Base-by-base conservation (phyloP, 495 filamentous ascomycete genomes). In the Aspergillus panamensis region DNA sequence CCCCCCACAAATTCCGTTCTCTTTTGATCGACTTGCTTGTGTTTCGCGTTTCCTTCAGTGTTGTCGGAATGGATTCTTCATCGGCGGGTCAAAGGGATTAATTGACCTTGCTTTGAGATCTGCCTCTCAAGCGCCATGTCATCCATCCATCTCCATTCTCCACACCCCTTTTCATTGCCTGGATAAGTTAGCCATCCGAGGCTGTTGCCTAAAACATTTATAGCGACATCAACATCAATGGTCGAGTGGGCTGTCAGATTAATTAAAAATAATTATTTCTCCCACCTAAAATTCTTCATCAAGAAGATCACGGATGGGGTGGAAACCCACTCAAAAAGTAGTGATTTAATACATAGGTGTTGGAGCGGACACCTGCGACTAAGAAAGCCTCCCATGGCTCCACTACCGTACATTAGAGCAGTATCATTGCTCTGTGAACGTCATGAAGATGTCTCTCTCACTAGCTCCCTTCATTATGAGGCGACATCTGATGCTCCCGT, bases 401-500 rank as follows among this genome's bases (percentile, higher is more conserved):
- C 61, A 59, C 61, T 45, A 39, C 55, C 16, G 14, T 48, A 17
- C 20, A 14, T 39, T 20, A 16, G 12, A 20, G 19, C 20, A 20
- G 19, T 20, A 45, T 25, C 25, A 25, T 25, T 45, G 42, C 17
- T n/a, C n/a, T 14, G 13, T 21, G 21, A 50, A 45, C 20, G 20
- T 49, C 49, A 55, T 58, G 62, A 60, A 56, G 61, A 53, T 53
- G 48, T 37, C 59, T 33, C 35, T 35, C 31, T 33, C 5, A 35
- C 48, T 35, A 40, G 37, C 37, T 40, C 37, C 12, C 12, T 40
- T 40, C 13, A 40, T 40, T 13, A 12, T n/a, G 29, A 29, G 45
- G 45, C 45, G 51, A 55, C 55, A 47, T 62, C 60, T 53, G 60
- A 62, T 55, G 60, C 53, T 62, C 50, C 51, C 53, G 59, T 40